A percentile compares a stretch with the other conserved stretches of the same genome.
Evolutionary conservation across 805 yeast species (phyloP).

Genomic region (Kodamaea kakaduensis): DNA sequence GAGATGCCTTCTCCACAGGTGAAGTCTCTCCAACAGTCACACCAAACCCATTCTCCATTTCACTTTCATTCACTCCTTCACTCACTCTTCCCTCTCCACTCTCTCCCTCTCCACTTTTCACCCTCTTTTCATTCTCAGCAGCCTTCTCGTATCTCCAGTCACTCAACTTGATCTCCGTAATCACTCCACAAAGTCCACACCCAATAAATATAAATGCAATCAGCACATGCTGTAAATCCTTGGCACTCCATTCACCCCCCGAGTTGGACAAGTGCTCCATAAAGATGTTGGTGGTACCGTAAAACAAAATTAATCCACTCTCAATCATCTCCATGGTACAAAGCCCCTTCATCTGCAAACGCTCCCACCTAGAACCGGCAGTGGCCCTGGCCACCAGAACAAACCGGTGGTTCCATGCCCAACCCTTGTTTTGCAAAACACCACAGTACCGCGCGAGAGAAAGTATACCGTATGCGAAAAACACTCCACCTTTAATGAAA

Average conservation of each 20-base stretch:
- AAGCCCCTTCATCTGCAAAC: constrained; percentile 42
- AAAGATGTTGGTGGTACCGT: constrained; percentile 87
- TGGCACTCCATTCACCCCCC: constrained; percentile 84
- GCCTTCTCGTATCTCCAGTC: constrained; percentile 55
- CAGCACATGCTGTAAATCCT: constrained; percentile 84
- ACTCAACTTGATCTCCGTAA: constrained; percentile 65
- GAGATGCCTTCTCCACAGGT: constrained; percentile 41
- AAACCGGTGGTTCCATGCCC: constrained; percentile 77
- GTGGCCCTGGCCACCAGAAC: constrained; percentile 9
- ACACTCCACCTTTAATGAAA: constrained; percentile 93
- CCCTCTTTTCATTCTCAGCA: constrained; percentile 13
- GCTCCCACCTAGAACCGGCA: constrained; percentile 28
- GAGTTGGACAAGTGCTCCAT: constrained; percentile 70
- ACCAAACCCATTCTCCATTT: too few relatives aligned
- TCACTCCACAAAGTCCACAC: constrained; percentile 85
- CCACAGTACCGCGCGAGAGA: constrained; percentile 89
- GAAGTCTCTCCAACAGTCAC: too few relatives aligned
- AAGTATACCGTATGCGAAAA: constrained; percentile 67
- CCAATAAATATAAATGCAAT: constrained; percentile 92
- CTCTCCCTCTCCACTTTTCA: constrained; percentile 4
- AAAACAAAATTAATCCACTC: constrained; percentile 72
- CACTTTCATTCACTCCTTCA: neutral
- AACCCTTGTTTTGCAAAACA: constrained; percentile 66
- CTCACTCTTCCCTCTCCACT: too few relatives aligned
- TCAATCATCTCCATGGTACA: constrained; percentile 86